phyloP scores from a whole-genome alignment of 495 filamentous ascomycete genomes.

The Chaetomidium leptoderma region DNA sequence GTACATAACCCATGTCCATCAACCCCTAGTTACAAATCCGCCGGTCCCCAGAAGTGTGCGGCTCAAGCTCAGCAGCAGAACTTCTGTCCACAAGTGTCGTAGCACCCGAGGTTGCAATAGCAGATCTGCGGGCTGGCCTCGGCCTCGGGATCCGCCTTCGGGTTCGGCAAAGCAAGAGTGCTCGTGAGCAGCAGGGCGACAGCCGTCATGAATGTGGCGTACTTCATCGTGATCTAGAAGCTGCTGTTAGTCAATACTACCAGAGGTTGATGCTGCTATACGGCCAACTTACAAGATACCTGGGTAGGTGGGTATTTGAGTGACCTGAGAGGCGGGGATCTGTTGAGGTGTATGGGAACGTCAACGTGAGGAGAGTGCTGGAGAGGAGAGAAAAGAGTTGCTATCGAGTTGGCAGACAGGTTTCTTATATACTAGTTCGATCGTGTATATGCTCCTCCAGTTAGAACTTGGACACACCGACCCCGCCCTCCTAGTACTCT shows the following conservation, averaged over 20 bases:
- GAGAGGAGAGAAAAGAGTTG: background rate
- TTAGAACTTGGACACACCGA: background rate
- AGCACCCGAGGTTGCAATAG: background rate
- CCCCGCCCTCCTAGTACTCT: background rate
- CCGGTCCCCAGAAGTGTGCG: too few species aligned
- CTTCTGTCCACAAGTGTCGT: background rate
- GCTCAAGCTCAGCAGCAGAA: conserved; percentile 10
- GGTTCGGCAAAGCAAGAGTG: background rate
- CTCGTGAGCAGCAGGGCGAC: background rate
- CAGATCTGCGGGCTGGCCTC: background rate
- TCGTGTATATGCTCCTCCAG: background rate
- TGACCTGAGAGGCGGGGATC: background rate
- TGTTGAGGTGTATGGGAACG: background rate
- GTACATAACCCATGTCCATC: too few species aligned
- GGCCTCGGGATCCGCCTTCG: background rate
- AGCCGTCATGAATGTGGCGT: background rate
- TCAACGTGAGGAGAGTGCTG: background rate
- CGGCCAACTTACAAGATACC: background rate
- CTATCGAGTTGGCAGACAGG: background rate
- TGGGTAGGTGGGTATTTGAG: background rate
- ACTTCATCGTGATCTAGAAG: background rate
- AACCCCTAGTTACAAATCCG: too few species aligned
- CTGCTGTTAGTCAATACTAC: background rate
- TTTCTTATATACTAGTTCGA: background rate
- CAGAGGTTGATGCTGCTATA: too few species aligned